Conservation (phyloP, 371 early-diverging fungal genomes). For the Rhizopus microsporus region DNA sequence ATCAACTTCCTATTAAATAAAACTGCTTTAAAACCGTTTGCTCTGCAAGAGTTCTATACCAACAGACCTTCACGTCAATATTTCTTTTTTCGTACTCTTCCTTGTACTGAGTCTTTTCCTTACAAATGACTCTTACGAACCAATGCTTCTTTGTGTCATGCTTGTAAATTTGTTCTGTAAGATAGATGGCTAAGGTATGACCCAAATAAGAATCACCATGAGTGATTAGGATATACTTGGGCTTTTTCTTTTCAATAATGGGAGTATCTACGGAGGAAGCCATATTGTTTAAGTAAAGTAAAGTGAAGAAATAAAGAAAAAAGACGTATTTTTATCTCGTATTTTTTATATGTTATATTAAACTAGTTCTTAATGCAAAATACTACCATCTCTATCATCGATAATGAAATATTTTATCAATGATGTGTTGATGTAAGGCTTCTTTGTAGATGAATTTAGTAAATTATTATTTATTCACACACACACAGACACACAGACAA, state of each 20-base stretch:
- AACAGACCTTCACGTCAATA: constrained; percentile 16
- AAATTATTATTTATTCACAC: too few species aligned
- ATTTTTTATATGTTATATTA: too few species aligned
- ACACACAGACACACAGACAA: too few species aligned
- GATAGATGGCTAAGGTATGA: constrained; percentile 12
- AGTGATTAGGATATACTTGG: constrained; percentile 22
- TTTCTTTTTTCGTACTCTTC: constrained; percentile 13
- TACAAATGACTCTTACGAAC: constrained; percentile 15
- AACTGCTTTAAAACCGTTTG: neutral
- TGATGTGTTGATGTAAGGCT: too few species aligned
- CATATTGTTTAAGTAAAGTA: too few species aligned
- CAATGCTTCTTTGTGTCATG: constrained; percentile 8
- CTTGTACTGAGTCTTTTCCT: neutral
- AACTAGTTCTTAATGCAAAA: too few species aligned
- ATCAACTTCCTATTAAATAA: constrained; percentile 11
- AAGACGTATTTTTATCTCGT: too few species aligned
- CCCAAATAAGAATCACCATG: constrained; percentile 20
- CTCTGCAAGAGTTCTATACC: neutral
- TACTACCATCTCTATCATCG: too few species aligned
- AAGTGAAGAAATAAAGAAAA: too few species aligned
- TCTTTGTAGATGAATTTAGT: too few species aligned
- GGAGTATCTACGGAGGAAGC: neutral
- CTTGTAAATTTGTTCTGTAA: constrained; percentile 14
- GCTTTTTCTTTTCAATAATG: neutral
- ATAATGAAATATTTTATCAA: too few species aligned